Base-by-base conservation (phyloP, 2,329 filamentous ascomycete genomes). In the Aspergillus arachidicola region DNA sequence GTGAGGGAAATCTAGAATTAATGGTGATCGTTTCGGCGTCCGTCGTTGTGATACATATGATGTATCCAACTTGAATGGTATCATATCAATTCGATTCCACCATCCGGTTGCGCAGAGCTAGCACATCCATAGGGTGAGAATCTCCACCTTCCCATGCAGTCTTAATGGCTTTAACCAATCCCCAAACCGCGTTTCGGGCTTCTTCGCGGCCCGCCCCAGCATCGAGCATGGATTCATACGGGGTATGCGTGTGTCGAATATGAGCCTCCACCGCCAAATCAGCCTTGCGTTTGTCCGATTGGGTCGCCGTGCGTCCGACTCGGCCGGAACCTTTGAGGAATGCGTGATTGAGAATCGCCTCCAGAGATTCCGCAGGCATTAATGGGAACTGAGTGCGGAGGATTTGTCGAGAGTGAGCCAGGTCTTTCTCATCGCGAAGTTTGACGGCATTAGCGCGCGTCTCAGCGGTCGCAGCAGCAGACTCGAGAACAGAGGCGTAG, bases 191-290 rank as follows among this genome's bases (percentile, higher is more conserved):
- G 48, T 72, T 64, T n/a, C 78, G 70, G 6, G 78, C 78, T 19
- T 71, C 58, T 6, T 66, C 62, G 16, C 76, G 70, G 1, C 64
- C 60, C 14, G 69, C 57, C 0, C 75, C 76, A 0, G 60, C 46
- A 4, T 67, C 59, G 1, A 80, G 71, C 26, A 80, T 58, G 7
- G 56, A 58, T 7, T 82, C 79, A 57, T 81, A 82, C 0, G 71
- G 68, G 1, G 79, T 82, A 65, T 78, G 76, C 5, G 67, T 71
- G 66, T 82, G 80, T 28, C 80, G 71, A 59, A 82, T 78, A 70
- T 82, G 77, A 34, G 80, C 80, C 60, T 80, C 75, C 14, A 81
- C 79, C 0, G 79, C 80, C 45, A 82, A 61, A 3, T 67, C 61
- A 1, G 75, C 77, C 56, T 80, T 79, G 3, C 65, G 64, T 28